A percentile compares a stretch with the other conserved stretches of the same genome.
Conservation (phyloP, 1,284 basidiomycete genomes). For the Gymnopus androsaceus region DNA sequence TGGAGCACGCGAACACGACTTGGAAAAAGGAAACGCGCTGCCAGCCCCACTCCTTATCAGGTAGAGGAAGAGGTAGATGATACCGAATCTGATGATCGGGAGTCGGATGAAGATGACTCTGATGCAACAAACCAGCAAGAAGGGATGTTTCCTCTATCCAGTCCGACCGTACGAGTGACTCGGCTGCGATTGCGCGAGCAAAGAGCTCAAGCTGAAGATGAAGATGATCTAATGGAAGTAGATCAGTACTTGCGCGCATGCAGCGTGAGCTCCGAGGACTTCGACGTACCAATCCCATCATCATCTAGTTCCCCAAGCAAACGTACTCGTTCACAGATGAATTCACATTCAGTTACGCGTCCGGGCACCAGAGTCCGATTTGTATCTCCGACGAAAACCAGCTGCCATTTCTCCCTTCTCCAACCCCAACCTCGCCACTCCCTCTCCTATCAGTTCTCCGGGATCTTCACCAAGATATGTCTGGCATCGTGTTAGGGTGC, state of each 20-base stretch:
- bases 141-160: background rate
- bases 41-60: background rate
- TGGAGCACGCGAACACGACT: background rate
- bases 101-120: background rate
- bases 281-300: no score
- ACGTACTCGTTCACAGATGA: background rate
- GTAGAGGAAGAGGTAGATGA: background rate
- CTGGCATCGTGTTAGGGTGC: background rate
- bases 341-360: background rate
- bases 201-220: background rate
- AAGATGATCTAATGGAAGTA: background rate
- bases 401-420: background rate
- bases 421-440: no score
- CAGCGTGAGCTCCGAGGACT: background rate
- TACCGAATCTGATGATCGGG: background rate
- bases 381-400: background rate
- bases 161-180: background rate
- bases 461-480: background rate
- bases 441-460: background rate
- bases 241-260: background rate
- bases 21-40: background rate
- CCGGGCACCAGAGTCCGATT: background rate
- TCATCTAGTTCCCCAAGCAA: background rate
- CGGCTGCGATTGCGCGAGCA: background rate
- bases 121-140: background rate